These are phyloP conservation scores for Leptodontidium sp. DNA, from an alignment of 2,329 filamentous ascomycete genomes.

Conservation along the genomic window DNA sequence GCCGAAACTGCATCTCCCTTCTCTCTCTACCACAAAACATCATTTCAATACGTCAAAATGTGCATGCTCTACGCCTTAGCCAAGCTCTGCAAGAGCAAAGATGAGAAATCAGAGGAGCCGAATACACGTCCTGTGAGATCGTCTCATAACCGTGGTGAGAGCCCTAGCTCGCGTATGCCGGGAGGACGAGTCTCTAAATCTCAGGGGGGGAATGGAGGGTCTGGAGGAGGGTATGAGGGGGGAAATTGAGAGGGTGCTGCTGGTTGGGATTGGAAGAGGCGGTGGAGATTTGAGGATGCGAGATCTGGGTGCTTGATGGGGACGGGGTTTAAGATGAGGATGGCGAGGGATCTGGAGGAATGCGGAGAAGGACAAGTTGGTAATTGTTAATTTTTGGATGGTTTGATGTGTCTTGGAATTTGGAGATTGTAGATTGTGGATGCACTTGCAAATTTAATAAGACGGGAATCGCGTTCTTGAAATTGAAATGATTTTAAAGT, in stretches of 20 bases:
- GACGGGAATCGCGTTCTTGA: no score
- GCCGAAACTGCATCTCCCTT: not conserved
- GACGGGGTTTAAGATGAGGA: no score
- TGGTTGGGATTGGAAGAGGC: not conserved
- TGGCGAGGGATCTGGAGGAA: no score
- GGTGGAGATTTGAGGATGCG: no score
- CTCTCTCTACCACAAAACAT: not conserved
- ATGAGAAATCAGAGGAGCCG: not conserved
- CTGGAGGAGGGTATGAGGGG: constrained; percentile 8
- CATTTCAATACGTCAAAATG: not conserved
- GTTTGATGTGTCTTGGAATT: no score
- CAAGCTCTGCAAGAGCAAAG: not conserved
- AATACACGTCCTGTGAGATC: constrained; percentile 4
- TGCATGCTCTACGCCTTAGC: not conserved
- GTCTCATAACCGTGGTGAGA: not conserved
- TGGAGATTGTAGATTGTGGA: no score
- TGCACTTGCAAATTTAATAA: no score
- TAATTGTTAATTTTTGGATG: no score
- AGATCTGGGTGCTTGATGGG: no score
- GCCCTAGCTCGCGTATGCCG: constrained; percentile 2
- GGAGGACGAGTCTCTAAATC: not conserved
- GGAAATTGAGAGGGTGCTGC: not conserved
- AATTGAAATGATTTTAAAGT: no score
- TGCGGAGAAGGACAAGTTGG: no score
- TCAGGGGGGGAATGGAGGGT: not conserved